phyloP scores from a whole-genome alignment of 2,329 filamentous ascomycete genomes.

The Talaromyces sp. region DNA sequence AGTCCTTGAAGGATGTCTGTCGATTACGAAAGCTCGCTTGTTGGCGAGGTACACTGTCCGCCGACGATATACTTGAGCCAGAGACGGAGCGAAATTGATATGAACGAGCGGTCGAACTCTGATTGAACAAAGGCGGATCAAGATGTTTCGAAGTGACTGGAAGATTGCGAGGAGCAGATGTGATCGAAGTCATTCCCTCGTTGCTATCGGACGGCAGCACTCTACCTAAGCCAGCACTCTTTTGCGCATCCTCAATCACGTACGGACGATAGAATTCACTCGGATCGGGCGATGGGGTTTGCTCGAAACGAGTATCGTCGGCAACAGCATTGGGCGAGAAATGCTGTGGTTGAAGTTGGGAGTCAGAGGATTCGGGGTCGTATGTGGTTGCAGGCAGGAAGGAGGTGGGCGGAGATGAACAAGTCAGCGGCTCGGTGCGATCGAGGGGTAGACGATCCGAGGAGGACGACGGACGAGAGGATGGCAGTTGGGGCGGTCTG shows the following conservation, averaged over 20 bases:
- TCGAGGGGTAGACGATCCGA: conserved; percentile 19
- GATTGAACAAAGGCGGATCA: conserved; percentile 18
- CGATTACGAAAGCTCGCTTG: conserved; percentile 25
- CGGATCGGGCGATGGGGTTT: conserved; percentile 36
- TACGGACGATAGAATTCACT: conserved; percentile 49
- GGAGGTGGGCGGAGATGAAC: conserved; percentile 19
- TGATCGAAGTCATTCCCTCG: conserved; percentile 18
- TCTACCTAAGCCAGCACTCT: conserved; percentile 19
- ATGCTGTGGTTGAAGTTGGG: background rate
- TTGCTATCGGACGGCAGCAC: conserved; percentile 15
- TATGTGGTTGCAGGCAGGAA: conserved; percentile 23
- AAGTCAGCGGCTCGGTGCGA: conserved; percentile 23
- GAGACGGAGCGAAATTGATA: conserved; percentile 28
- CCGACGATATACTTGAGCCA: conserved; percentile 18
- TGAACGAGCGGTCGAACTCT: conserved; percentile 12
- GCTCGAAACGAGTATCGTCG: conserved; percentile 15
- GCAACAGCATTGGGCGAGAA: background rate
- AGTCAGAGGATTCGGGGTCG: conserved; percentile 12
- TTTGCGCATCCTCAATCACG: conserved; percentile 23
- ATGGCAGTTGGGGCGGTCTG: conserved; percentile 12
- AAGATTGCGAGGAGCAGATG: conserved; percentile 12
- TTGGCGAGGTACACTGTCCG: conserved; percentile 15
- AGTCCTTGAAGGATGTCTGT: conserved; percentile 71
- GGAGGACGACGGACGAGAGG: conserved; percentile 22
- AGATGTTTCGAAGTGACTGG: conserved; percentile 16